phyloP scores from a whole-genome alignment of 495 filamentous ascomycete genomes.

The Neurospora terricola region DNA sequence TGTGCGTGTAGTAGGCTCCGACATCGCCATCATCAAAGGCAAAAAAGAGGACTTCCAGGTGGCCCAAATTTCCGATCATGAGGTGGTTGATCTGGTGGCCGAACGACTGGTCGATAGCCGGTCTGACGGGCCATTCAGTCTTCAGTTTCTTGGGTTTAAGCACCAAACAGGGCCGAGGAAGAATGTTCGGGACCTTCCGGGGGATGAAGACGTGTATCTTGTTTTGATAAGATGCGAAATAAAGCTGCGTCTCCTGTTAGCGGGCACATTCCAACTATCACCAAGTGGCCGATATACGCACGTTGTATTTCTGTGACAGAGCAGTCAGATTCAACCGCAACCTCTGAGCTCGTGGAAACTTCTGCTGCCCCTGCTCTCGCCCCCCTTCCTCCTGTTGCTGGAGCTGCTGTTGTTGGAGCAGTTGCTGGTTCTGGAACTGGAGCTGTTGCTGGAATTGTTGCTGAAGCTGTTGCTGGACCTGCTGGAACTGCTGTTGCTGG shows the following conservation, averaged over 20 bases:
- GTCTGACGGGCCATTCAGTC: conserved; percentile 27
- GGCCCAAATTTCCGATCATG: conserved; percentile 67
- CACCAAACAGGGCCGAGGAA: conserved; percentile 50
- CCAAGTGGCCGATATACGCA: conserved; percentile 4
- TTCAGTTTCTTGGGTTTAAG: conserved; percentile 51
- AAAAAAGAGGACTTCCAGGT: conserved; percentile 67
- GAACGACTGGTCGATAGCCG: conserved; percentile 43
- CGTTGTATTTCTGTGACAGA: conserved; percentile 40
- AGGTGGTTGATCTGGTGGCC: conserved; percentile 74
- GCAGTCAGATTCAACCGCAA: conserved; percentile 39
- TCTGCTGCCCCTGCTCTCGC: neutral
- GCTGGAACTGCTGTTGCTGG: conserved; percentile 4
- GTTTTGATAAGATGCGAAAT: conserved; percentile 66
- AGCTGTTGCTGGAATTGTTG: neutral
- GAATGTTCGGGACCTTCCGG: conserved; percentile 48
- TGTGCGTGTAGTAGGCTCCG: conserved; percentile 60
- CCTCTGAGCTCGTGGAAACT: conserved; percentile 24
- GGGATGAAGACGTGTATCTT: conserved; percentile 70
- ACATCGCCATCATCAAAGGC: conserved; percentile 87
- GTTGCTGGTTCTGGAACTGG: neutral
- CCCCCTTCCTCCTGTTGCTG: conserved; percentile 1
- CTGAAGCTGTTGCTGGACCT: conserved; percentile 4
- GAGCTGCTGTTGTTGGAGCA: conserved; percentile 1
- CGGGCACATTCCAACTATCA: neutral
- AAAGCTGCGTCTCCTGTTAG: conserved; percentile 33